Base-by-base conservation (phyloP, 345 rosid genomes). In the Brassica rapa region DNA sequence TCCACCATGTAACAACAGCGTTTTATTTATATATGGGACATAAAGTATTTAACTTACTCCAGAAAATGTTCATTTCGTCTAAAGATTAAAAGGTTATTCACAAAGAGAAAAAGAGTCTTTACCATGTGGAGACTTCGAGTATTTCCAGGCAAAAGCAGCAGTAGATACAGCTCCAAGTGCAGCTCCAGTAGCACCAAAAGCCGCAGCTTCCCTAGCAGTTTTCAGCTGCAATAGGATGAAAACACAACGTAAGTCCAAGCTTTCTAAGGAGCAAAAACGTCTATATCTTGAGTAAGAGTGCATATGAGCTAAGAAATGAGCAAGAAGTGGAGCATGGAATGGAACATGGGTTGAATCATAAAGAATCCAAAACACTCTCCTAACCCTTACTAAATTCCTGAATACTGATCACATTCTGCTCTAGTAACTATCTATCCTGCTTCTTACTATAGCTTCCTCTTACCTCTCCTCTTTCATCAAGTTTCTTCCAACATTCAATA, bases 41-140 rank as follows among this genome's bases (percentile, higher is more conserved):
- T 62, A 30, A 7, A 32, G 68, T 30, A 8, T 29, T 6, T 29
- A 12, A 1, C 0, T 3, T 8, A 62, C 66, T 6, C 66, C 6
- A 0, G 5, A n/a, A 33, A 10, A 1, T 33, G 2, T 63, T 63
- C n/a, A 30, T 61, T 24, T 30, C 1, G 21, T 3, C 1, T 14
- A 16, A 39, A 43, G 68, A 33, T 4, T 16, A 16, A 19, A 53
- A 29, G 7, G 14, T 32, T 12, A 63, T 39, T 30, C 9, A 37
- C 5, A 66, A 16, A 51, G 33, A 62, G 71, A 19, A 56, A 27
- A 53, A 35, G 6, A 0, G 49, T 6, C 0, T 27, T 5, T 87
- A 95, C 99, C 98, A 84, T 93, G 98, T 72, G 87, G 80, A 65
- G 93, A 89, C 87, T 75, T 88, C 2, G 97, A 95, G 82, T 96